A percentile compares a stretch with the other conserved stretches of the same genome.
Conservation (phyloP, 176 grass and related monocot genomes). For the Tillandsia fasciculata region DNA sequence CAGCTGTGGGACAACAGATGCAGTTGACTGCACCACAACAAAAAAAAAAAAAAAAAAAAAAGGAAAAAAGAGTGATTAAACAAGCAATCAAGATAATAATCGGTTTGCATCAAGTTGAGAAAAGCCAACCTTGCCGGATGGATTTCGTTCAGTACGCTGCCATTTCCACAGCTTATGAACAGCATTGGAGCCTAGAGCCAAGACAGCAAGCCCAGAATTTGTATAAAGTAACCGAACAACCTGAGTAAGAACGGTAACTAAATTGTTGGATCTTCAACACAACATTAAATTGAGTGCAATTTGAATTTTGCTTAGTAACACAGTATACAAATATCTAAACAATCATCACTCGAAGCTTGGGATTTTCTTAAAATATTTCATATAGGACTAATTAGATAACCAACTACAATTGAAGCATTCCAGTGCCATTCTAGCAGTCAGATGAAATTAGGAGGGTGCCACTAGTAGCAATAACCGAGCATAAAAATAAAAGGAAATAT, state of each 20-base stretch:
- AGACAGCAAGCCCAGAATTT: slow-evolving; percentile 71
- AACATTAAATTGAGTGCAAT: too few relatives aligned
- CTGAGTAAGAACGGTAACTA: slow-evolving; percentile 23
- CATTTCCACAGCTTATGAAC: slow-evolving; percentile 99
- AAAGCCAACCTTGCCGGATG: slow-evolving; percentile 69
- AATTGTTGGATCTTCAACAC: background rate
- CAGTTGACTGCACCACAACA: slow-evolving; percentile 56
- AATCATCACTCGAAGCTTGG: too few relatives aligned
- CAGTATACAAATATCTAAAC: too few relatives aligned
- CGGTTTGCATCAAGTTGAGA: slow-evolving; percentile 8
- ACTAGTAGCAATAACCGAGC: too few relatives aligned
- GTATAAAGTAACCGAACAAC: slow-evolving; percentile 88
- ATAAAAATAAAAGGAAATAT: too few relatives aligned
- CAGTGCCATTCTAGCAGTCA: too few relatives aligned
- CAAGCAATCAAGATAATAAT: slow-evolving; percentile 21
- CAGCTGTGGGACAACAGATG: slow-evolving; percentile 65
- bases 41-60: slow-evolving; percentile 18
- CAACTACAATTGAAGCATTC: too few relatives aligned
- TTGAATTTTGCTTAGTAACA: too few relatives aligned
- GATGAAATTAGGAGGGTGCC: too few relatives aligned
- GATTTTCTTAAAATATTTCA: too few relatives aligned
- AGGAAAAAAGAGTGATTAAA: slow-evolving; percentile 15
- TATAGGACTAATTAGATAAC: too few relatives aligned
- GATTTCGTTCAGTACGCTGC: slow-evolving; percentile 79
- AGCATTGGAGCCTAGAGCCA: slow-evolving; percentile 88